A percentile compares a stretch with the other conserved stretches of the same genome.
Evolutionary conservation across 2,329 filamentous ascomycete genomes (phyloP).

Genomic region (Aspergillus flavus): DNA sequence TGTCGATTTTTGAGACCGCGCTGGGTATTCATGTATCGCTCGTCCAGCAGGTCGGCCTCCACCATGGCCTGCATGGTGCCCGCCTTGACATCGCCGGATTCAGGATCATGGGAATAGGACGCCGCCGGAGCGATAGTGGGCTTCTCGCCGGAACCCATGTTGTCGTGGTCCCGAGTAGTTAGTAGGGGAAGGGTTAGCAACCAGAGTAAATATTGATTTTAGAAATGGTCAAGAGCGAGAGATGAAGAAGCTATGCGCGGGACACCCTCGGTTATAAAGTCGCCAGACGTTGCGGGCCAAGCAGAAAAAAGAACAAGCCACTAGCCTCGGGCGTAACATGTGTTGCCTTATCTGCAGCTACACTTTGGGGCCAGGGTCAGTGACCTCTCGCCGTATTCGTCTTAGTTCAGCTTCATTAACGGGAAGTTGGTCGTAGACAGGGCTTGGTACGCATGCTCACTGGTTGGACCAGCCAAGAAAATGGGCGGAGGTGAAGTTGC

Average conservation of each 20-base stretch:
- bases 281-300: not conserved
- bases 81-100: conserved; percentile 19
- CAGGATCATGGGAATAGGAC: conserved; percentile 7
- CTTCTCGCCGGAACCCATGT: conserved; percentile 15
- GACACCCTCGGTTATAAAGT: conserved; percentile 1
- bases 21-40: conserved; percentile 43
- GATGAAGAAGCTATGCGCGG: not conserved
- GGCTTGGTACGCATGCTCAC: not conserved
- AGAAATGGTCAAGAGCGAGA: not conserved
- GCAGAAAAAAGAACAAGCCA: not conserved
- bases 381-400: not conserved
- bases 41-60: conserved; percentile 43
- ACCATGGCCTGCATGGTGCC: conserved; percentile 37
- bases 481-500: not conserved
- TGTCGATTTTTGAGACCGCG: conserved; percentile 47
- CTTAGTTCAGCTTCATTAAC: not conserved
- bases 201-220: not conserved
- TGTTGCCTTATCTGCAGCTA: conserved; percentile 3
- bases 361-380: no score
- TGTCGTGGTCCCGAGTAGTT: not conserved
- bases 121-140: conserved; percentile 4
- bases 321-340: not conserved
- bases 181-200: not conserved
- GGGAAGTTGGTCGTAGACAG: not conserved
- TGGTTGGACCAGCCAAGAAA: not conserved